These are phyloP conservation scores for Penicillium alfredii DNA, from an alignment of 495 filamentous ascomycete species.

Conservation along the genomic window DNA sequence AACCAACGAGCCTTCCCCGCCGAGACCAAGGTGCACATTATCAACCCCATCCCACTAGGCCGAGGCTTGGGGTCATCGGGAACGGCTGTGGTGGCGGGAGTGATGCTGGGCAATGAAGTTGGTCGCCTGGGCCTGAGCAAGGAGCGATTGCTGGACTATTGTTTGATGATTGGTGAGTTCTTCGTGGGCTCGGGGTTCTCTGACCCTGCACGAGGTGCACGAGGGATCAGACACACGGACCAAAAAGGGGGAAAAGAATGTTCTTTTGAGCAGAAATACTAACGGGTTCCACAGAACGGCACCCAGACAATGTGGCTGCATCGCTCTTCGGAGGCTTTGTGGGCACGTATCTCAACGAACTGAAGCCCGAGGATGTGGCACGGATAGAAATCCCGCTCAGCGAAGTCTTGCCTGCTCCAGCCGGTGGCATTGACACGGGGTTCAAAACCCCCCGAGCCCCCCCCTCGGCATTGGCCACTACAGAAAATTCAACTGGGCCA, in stretches of 20 bases:
- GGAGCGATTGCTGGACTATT: conserved; percentile 85
- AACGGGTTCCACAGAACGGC: conserved; percentile 55
- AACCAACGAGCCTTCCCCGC: conserved; percentile 71
- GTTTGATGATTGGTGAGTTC: conserved; percentile 80
- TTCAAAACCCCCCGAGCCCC: conserved; percentile 73
- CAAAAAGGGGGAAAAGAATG: too few species aligned
- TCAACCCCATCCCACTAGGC: conserved; percentile 87
- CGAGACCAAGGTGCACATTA: conserved; percentile 85
- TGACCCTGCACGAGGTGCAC: too few species aligned
- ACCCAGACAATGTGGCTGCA: conserved; percentile 95
- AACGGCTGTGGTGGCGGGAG: conserved; percentile 90
- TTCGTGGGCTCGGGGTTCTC: too few species aligned
- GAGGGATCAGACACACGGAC: too few species aligned
- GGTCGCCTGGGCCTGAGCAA: conserved; percentile 72
- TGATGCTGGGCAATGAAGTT: conserved; percentile 83
- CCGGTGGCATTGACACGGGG: conserved; percentile 87
- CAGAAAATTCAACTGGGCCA: conserved; percentile 83
- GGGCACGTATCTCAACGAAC: conserved; percentile 86
- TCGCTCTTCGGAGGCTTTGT: conserved; percentile 96
- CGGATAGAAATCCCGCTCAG: conserved; percentile 90
- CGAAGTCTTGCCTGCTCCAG: conserved; percentile 81
- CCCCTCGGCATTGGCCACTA: conserved; percentile 87
- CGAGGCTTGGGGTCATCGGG: conserved; percentile 88
- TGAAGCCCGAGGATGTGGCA: conserved; percentile 76
- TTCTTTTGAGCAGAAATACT: too few species aligned